These are phyloP conservation scores for Aspergillus novofumigatus DNA, from an alignment of 2,329 filamentous ascomycete genomes.

Conservation along the genomic window DNA sequence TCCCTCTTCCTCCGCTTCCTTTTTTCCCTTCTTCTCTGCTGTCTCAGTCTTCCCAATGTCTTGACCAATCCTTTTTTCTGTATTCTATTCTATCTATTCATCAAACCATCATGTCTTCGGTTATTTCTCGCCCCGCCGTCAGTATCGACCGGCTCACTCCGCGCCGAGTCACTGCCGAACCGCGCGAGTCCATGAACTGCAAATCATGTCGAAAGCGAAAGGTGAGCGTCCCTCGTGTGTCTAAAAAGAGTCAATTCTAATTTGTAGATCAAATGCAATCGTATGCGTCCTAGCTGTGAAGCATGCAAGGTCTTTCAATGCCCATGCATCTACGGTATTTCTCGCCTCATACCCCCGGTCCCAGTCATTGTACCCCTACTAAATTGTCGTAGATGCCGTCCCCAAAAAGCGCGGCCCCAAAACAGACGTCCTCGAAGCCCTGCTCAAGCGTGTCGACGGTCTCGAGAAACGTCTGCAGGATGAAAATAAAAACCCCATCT, in stretches of 20 bases:
- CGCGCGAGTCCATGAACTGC: slow-evolving; percentile 90
- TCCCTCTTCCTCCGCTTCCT: slow-evolving; percentile 1
- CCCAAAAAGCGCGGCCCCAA: slow-evolving; percentile 89
- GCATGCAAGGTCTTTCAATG: slow-evolving; percentile 87
- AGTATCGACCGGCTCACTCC: slow-evolving; percentile 75
- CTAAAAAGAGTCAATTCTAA: not conserved
- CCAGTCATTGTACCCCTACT: slow-evolving; percentile 29
- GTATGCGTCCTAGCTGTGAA: slow-evolving; percentile 77
- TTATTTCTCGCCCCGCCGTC: slow-evolving; percentile 70
- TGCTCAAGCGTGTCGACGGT: slow-evolving; percentile 80
- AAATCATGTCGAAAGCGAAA: slow-evolving; percentile 91
- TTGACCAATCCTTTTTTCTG: not conserved
- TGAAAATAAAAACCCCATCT: slow-evolving; percentile 48
- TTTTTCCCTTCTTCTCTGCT: not conserved
- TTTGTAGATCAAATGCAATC: slow-evolving; percentile 77
- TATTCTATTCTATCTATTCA: not conserved
- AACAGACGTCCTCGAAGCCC: slow-evolving; percentile 79
- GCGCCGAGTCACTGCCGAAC: slow-evolving; percentile 67
- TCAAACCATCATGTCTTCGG: not conserved
- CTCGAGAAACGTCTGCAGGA: slow-evolving; percentile 75
- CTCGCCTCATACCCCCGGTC: slow-evolving; percentile 22
- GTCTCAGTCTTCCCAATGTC: not conserved
- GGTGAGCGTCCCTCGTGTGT: slow-evolving; percentile 48
- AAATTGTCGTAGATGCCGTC: slow-evolving; percentile 60
- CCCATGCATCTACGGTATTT: slow-evolving; percentile 81